Base-by-base conservation (phyloP, 208 protist species). In the Endotrypanum monterogeii region DNA sequence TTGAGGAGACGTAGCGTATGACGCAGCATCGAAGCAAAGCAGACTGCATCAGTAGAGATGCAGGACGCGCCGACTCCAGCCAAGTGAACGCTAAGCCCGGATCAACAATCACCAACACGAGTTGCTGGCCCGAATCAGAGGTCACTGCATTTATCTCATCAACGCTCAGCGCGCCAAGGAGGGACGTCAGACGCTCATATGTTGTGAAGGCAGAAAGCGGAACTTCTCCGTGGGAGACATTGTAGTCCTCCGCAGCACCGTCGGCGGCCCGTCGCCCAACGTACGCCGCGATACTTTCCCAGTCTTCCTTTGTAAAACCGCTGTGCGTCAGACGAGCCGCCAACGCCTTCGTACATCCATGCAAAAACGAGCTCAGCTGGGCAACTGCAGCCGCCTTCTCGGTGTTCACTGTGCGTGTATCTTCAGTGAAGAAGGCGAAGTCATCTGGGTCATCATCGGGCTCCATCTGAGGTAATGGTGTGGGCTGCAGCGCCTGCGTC, bases 381-480 rank as follows among this genome's bases (percentile, higher is more conserved):
- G 14, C 46, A 57, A 78, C 23, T 5, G 77, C 78, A 20, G 71
- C 23, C 20, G 25, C 20, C 62, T 84, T 84, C 50, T 76, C 67
- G 14, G 61, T 71, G 50, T 84, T 84, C 8, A 54, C 56, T 5
- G 20, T 51, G 23, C 30, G 28, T 50, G 74, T 70, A 41, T 41
- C 52, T 30, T 73, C 74, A 7, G 73, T 58, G 20, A 93, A 70
- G 14, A 77, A 67, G 11, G 58, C 74, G 50, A 86, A 94, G 74
- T 96, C 91, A n/a, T 92, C 88, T 0, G 82, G 83, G 61, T 93
- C 86, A 61, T 96, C 92, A 14, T 79, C 86, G 1, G 74, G 51
- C 61, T 92, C 90, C 83, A 90, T 91, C 37, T 48, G 70, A 7
- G 89, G 89, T 4, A 94, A 41, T 23, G 87, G 76, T 3, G 75